phyloP scores from a whole-genome alignment of 306 rosid species.

The Lathyrus aphaca region DNA sequence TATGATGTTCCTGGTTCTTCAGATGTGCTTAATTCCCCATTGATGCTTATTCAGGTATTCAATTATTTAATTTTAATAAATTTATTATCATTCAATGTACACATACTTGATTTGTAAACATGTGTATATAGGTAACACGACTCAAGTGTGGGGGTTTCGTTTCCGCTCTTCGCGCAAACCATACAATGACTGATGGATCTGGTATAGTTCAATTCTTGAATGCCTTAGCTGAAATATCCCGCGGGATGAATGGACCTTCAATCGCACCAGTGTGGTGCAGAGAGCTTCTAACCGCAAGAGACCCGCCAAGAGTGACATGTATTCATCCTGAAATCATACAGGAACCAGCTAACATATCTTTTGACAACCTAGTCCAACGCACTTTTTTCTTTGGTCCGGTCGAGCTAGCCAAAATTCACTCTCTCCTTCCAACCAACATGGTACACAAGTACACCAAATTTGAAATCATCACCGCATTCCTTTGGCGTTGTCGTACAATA shows the following conservation, averaged over 20 bases:
- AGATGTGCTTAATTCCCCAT: too few relatives aligned
- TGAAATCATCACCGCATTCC: background rate
- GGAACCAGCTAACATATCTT: background rate
- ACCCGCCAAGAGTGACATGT: background rate
- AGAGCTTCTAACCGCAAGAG: background rate
- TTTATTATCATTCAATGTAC: too few relatives aligned
- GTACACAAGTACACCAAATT: background rate
- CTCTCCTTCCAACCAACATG: background rate
- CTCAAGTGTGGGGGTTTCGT: background rate
- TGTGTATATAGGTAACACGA: background rate
- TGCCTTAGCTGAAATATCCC: background rate
- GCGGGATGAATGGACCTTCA: background rate
- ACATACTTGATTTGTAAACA: background rate
- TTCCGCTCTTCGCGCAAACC: background rate
- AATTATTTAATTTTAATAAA: too few relatives aligned
- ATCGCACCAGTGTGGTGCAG: background rate
- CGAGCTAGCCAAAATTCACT: background rate
- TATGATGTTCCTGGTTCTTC: too few relatives aligned
- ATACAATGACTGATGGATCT: too few relatives aligned
- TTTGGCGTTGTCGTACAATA: constrained; percentile 17
- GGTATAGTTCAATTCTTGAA: background rate
- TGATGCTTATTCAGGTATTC: too few relatives aligned
- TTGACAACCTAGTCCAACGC: background rate
- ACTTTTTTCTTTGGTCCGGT: background rate
- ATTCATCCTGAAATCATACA: background rate